Percentiles rank a stretch among this genome's conserved stretches.
Evolutionary conservation across 2,329 filamentous ascomycete species (phyloP).

Genomic region (Pseudonectria buxi): DNA sequence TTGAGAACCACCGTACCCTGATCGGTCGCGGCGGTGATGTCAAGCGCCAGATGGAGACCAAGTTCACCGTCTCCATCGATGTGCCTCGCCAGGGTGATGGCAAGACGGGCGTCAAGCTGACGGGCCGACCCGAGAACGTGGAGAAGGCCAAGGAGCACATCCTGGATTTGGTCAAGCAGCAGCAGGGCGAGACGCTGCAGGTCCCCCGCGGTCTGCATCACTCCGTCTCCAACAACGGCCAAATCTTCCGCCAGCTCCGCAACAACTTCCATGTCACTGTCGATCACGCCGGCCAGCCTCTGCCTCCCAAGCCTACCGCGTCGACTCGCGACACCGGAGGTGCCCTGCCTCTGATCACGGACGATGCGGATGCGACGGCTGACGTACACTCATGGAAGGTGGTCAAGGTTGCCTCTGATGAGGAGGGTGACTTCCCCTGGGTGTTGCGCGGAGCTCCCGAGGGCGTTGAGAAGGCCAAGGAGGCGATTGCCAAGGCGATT

Average conservation of each 20-base stretch:
- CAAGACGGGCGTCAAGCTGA: constrained; percentile 79
- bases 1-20: constrained; percentile 81
- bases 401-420: constrained; percentile 55
- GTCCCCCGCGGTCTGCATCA: constrained; percentile 82
- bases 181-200: constrained; percentile 80
- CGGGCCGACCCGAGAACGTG: constrained; percentile 70
- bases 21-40: constrained; percentile 89
- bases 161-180: constrained; percentile 68
- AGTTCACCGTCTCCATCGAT: constrained; percentile 82
- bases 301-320: constrained; percentile 62
- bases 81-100: constrained; percentile 84
- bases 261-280: constrained; percentile 84
- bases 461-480: constrained; percentile 74
- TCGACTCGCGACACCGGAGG: constrained; percentile 51
- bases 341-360: constrained; percentile 84
- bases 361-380: constrained; percentile 59
- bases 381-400: constrained; percentile 79
- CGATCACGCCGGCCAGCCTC: constrained; percentile 76
- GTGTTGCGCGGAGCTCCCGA: constrained; percentile 74
- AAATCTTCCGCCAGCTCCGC: constrained; percentile 85
- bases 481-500: constrained; percentile 65
- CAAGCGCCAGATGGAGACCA: constrained; percentile 75
- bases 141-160: constrained; percentile 85
- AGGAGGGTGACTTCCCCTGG: constrained; percentile 78
- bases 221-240: constrained; percentile 75